Evolutionary conservation across 2,329 filamentous ascomycete genomes (phyloP), one percentile per base, ranked within the genome.

Genomic region (Ophiosphaerella korrae): DNA sequence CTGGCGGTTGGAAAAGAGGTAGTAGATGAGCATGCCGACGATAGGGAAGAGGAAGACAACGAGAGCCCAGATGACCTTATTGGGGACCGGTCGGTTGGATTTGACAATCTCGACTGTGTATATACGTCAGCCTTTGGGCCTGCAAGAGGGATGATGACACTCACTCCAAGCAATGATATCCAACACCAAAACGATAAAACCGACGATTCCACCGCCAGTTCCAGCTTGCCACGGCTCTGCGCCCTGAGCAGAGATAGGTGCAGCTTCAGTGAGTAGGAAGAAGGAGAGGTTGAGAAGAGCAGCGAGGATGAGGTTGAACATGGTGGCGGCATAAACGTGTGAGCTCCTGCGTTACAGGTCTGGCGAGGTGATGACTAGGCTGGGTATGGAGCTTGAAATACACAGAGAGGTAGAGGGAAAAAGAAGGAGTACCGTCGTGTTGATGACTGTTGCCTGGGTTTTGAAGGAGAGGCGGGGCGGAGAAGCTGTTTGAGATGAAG

Each of bases 11-110:
- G 84, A 85, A 74, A 87, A 86, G 45, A 88, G 72, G 67, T 78
- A 87, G 74, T 87, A 88, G 70, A 86, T 73, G 62, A 86, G 71
- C 70, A 86, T 77, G 52, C 85, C 85, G 58, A 83, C 67, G 42
- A 88, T 75, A 3, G 85, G 85, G 75, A 87, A 86, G 55, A 87
- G 71, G 75, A 87, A 87, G 63, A 87, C 83, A 37, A 85, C 74
- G 1, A 87, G 74, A 42, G 78, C 82, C 85, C 85, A 88, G 26
- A 86, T 73, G 3, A 87, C 68, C 75, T 88, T 88, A 71, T 80
- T 75, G 16, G 74, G 68, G 16, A 79, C 73, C 4, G 84, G 78
- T 52, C 84, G 84, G 71, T 81, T 85, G 35, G 84, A 87, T 71
- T 86, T 83, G 50, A 87, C 74, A 57, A 87, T 81, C 73, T 87